Percentiles rank a stretch among this genome's conserved stretches.
Conservation (phyloP, 1,284 basidiomycete species). For the Ceratobasidium sp. region DNA sequence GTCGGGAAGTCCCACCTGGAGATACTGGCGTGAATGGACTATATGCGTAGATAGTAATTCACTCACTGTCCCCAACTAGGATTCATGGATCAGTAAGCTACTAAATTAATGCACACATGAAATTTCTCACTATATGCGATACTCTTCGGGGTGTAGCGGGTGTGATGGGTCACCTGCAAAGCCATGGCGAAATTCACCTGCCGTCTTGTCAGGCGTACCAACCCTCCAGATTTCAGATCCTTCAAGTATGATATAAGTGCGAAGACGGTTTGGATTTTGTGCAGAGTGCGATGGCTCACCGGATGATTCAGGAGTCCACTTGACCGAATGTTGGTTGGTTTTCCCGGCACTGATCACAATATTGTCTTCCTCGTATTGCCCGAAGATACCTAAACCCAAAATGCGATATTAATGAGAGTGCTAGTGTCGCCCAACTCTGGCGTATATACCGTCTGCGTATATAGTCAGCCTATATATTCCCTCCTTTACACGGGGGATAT, state of each 20-base stretch:
- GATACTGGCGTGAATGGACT: too few relatives aligned
- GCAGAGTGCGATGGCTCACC: too few relatives aligned
- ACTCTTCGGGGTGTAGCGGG: slow-evolving; percentile 47
- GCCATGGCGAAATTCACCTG: slow-evolving; percentile 50
- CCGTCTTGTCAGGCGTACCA: slow-evolving; percentile 49
- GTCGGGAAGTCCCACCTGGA: slow-evolving; percentile 50
- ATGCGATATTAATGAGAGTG: too few relatives aligned
- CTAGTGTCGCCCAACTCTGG: too few relatives aligned
- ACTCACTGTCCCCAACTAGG: slow-evolving; percentile 48
- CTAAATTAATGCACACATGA: neutral
- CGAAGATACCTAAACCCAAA: slow-evolving; percentile 48
- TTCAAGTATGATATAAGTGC: too few relatives aligned
- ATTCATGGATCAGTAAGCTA: too few relatives aligned
- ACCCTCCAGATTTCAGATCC: slow-evolving; percentile 50
- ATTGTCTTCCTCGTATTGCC: slow-evolving; percentile 49
- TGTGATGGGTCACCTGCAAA: slow-evolving; percentile 45
- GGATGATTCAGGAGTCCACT: too few relatives aligned
- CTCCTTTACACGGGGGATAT: slow-evolving; percentile 50
- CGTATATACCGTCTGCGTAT: slow-evolving; percentile 50
- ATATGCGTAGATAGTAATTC: too few relatives aligned
- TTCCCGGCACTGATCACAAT: slow-evolving; percentile 47
- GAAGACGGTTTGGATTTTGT: too few relatives aligned
- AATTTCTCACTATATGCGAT: slow-evolving; percentile 47
- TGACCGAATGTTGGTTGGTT: too few relatives aligned
- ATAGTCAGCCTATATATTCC: slow-evolving; percentile 51